phyloP scores from a whole-genome alignment of 1,139 yeast species.

The Geotrichum siamense region DNA sequence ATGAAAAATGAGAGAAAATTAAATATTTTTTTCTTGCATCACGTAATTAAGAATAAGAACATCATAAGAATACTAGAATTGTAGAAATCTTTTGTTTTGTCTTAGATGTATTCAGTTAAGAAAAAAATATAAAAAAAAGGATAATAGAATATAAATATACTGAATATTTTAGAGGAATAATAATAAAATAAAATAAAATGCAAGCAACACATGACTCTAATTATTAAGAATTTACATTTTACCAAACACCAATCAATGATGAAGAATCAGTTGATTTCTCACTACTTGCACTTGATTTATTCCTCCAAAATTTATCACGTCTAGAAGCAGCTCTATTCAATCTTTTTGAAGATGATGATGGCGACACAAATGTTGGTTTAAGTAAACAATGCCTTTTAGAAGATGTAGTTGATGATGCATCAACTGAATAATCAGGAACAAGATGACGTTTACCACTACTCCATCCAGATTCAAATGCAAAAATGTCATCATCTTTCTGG shows the following conservation, averaged over 20 bases:
- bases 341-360: slow-evolving; percentile 1
- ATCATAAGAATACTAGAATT: too few species aligned
- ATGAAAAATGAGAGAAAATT: too few species aligned
- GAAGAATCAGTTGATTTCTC: slow-evolving; percentile 10
- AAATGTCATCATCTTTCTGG: not conserved
- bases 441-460: not conserved
- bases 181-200: not conserved
- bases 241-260: slow-evolving; percentile 13
- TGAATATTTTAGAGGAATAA: too few species aligned
- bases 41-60: too few species aligned
- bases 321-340: not conserved
- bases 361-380: not conserved
- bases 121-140: too few species aligned
- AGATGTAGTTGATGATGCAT: slow-evolving; percentile 4
- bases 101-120: too few species aligned
- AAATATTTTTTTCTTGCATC: too few species aligned
- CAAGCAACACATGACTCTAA: not conserved
- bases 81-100: too few species aligned
- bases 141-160: too few species aligned
- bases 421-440: not conserved
- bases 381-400: slow-evolving; percentile 2
- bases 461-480: slow-evolving; percentile 6
- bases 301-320: slow-evolving; percentile 12
- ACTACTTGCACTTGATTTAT: slow-evolving; percentile 9
- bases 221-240: not conserved